These are phyloP conservation scores for Aspergillus ellipticus DNA, from an alignment of 495 filamentous ascomycete genomes.

Conservation along the genomic window DNA sequence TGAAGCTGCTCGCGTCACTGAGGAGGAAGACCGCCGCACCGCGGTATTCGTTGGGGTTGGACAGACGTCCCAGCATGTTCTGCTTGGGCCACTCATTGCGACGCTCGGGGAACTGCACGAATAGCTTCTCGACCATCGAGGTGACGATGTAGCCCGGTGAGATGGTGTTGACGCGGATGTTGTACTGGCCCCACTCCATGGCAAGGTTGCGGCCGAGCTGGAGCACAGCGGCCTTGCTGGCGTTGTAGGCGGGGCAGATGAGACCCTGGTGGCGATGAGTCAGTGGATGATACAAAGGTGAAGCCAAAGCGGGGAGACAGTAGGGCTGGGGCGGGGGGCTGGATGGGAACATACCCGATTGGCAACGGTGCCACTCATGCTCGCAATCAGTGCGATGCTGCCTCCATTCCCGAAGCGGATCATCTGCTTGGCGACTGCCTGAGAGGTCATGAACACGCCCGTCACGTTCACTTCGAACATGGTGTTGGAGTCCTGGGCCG, in stretches of 20 bases:
- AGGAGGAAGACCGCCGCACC: slow-evolving; percentile 81
- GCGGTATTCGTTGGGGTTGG: slow-evolving; percentile 74
- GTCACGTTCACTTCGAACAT: slow-evolving; percentile 78
- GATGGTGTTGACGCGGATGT: slow-evolving; percentile 92
- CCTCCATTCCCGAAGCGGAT: slow-evolving; percentile 66
- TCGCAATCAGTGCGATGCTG: slow-evolving; percentile 70
- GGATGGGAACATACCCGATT: slow-evolving; percentile 50
- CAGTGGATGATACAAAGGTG: neutral
- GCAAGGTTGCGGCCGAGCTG: slow-evolving; percentile 86
- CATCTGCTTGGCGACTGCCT: slow-evolving; percentile 72
- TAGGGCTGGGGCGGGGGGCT: slow-evolving; percentile 6
- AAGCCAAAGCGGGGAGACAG: slow-evolving; percentile 8
- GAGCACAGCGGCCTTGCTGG: slow-evolving; percentile 82
- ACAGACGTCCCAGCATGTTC: slow-evolving; percentile 84
- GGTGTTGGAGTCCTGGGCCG: slow-evolving; percentile 58
- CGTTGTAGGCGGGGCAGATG: slow-evolving; percentile 81
- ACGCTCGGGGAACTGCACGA: slow-evolving; percentile 71
- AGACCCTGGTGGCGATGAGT: slow-evolving; percentile 47
- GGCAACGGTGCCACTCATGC: slow-evolving; percentile 69
- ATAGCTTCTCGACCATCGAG: slow-evolving; percentile 80
- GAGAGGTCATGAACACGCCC: slow-evolving; percentile 71
- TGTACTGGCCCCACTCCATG: slow-evolving; percentile 77
- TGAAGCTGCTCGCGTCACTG: slow-evolving; percentile 82
- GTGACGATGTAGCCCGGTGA: slow-evolving; percentile 95
- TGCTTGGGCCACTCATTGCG: slow-evolving; percentile 74